A percentile compares a stretch with the other conserved stretches of the same genome.
These are phyloP conservation scores for Melampsora americana DNA, from an alignment of 1,284 basidiomycete species.

Conservation along the genomic window DNA sequence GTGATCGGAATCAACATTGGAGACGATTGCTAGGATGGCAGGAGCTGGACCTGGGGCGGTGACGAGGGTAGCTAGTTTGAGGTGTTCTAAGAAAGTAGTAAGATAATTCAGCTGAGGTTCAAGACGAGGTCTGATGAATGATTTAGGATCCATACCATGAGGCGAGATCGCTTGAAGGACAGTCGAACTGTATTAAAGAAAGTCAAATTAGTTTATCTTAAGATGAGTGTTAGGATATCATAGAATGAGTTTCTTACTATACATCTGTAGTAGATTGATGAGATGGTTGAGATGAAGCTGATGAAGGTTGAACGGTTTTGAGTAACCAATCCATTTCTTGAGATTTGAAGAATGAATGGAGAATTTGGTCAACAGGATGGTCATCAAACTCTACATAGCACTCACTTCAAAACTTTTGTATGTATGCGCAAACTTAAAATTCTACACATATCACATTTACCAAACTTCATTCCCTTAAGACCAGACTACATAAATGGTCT, in stretches of 20 bases:
- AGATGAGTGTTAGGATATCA: too few relatives aligned
- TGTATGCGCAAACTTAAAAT: too few relatives aligned
- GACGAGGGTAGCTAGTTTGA: conserved; percentile 36
- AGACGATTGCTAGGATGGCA: conserved; percentile 22
- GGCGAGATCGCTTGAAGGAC: conserved; percentile 37
- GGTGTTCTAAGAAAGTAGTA: conserved; percentile 11
- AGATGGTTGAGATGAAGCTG: neutral
- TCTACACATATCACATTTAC: too few relatives aligned
- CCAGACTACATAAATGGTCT: too few relatives aligned
- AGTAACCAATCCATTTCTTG: conserved; percentile 39
- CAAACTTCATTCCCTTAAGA: too few relatives aligned
- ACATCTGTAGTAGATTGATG: conserved; percentile 7
- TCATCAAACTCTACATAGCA: neutral
- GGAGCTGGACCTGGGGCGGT: conserved; percentile 3
- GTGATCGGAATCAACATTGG: conserved; percentile 31
- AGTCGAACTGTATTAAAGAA: conserved; percentile 20
- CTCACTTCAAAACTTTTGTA: too few relatives aligned
- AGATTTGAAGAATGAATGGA: neutral
- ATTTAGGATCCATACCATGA: conserved; percentile 4
- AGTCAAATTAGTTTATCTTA: neutral
- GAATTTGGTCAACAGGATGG: neutral
- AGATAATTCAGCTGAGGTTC: neutral
- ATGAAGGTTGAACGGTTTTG: conserved; percentile 31
- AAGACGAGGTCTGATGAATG: neutral
- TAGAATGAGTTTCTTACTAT: too few relatives aligned